A percentile compares a stretch with the other conserved stretches of the same genome.
Evolutionary conservation across 2,329 filamentous ascomycete genomes (phyloP).

Genomic region (Colletotrichum chlorophyti): DNA sequence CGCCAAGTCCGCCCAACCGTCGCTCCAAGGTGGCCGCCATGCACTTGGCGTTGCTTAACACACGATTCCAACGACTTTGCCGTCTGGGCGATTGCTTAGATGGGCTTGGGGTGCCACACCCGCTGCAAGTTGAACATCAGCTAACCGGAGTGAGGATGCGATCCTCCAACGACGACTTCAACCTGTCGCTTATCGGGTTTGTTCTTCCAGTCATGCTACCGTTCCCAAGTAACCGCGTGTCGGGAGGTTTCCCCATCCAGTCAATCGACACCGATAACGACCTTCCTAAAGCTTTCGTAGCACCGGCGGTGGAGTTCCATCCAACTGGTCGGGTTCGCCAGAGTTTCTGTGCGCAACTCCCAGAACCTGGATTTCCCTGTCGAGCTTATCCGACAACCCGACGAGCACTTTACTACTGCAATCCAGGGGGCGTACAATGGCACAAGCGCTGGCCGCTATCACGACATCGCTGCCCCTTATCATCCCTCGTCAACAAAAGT

Average conservation of each 20-base stretch:
- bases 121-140: not conserved
- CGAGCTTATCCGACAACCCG: not conserved
- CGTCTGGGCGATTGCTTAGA: slow-evolving; percentile 18
- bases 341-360: not conserved
- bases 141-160: not conserved
- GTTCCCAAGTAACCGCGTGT: too few species aligned
- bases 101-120: not conserved
- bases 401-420: not conserved
- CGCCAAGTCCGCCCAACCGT: not conserved
- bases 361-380: not conserved
- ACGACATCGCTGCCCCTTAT: not conserved
- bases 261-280: not conserved
- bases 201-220: too few species aligned
- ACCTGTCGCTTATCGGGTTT: too few species aligned
- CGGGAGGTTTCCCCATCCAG: slow-evolving; percentile 4
- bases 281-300: slow-evolving; percentile 11
- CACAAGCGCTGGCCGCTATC: slow-evolving; percentile 5
- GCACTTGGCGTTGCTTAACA: slow-evolving; percentile 12
- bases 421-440: not conserved
- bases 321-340: not conserved
- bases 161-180: not conserved
- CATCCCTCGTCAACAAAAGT: not conserved
- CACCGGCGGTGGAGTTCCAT: not conserved
- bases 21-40: not conserved
- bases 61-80: slow-evolving; percentile 5